phyloP scores from a whole-genome alignment of 1,284 basidiomycete genomes.

The Termitomyces sp. region DNA sequence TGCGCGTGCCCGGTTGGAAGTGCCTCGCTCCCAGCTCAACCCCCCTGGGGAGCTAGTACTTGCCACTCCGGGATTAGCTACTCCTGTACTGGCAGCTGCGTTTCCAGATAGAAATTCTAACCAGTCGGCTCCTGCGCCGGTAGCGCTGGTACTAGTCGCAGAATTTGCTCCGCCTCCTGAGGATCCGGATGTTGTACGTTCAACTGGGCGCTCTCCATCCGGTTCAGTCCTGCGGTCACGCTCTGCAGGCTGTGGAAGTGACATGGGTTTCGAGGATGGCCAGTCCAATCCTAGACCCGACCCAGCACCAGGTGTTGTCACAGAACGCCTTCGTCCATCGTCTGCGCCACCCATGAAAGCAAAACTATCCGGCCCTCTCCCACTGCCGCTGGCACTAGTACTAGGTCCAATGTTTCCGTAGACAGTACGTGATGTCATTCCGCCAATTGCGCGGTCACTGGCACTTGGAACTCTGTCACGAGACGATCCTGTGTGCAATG shows the following conservation, averaged over 20 bases:
- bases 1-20: neutral
- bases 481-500: neutral
- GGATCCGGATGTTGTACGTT: constrained; percentile 3
- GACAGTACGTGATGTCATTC: neutral
- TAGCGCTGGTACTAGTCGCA: neutral
- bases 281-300: constrained; percentile 4
- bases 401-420: constrained; percentile 4
- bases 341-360: neutral
- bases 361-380: constrained; percentile 1
- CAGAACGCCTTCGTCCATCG: constrained; percentile 7
- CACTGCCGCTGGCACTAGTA: neutral
- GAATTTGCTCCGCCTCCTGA: constrained; percentile 1
- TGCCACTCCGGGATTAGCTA: neutral
- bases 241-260: neutral
- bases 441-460: constrained; percentile 3
- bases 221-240: constrained; percentile 2
- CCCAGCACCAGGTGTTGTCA: neutral
- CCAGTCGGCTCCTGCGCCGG: constrained; percentile 3
- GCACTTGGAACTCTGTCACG: neutral
- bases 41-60: neutral
- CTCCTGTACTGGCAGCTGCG: neutral
- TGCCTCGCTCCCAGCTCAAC: constrained; percentile 8
- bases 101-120: constrained; percentile 11
- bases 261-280: constrained; percentile 4
- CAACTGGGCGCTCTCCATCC: neutral